Conservation (phyloP, 805 yeast genomes). For the Torulaspora indica region DNA sequence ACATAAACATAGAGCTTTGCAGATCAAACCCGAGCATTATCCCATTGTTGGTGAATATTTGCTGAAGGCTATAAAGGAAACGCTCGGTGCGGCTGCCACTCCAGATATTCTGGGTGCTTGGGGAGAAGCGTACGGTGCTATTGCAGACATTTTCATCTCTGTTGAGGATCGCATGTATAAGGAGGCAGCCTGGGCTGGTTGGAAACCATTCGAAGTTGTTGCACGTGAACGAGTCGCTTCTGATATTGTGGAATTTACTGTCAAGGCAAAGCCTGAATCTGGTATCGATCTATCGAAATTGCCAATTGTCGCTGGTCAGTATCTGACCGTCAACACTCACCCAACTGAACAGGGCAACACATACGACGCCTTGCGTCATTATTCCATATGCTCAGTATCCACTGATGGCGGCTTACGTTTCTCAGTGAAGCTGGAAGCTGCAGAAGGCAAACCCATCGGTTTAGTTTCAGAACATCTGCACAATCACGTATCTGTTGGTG, state of each 20-base stretch:
- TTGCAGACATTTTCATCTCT: constrained; percentile 56
- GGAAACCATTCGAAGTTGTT: constrained; percentile 47
- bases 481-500: constrained; percentile 45
- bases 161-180: constrained; percentile 49
- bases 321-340: constrained; percentile 37
- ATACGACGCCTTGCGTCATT: constrained; percentile 50
- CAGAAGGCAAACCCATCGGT: constrained; percentile 37
- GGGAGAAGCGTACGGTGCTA: constrained; percentile 57
- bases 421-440: constrained; percentile 47
- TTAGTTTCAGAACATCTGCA: constrained; percentile 49
- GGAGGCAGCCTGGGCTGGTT: constrained; percentile 52
- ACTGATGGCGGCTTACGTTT: constrained; percentile 46
- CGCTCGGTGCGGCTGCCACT: constrained; percentile 56
- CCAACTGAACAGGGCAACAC: constrained; percentile 38
- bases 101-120: constrained; percentile 57
- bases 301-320: constrained; percentile 39
- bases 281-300: constrained; percentile 24
- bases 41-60: constrained; percentile 57
- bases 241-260: constrained; percentile 48
- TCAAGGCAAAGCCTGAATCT: constrained; percentile 43
- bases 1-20: constrained; percentile 61
- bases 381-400: constrained; percentile 47
- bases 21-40: constrained; percentile 59
- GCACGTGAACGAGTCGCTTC: constrained; percentile 42
- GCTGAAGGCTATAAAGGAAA: constrained; percentile 47